Evolutionary conservation across 257 asterid genomes (phyloP), one percentile per base, ranked within the genome.

Genomic region (Fraxinus anomala): DNA sequence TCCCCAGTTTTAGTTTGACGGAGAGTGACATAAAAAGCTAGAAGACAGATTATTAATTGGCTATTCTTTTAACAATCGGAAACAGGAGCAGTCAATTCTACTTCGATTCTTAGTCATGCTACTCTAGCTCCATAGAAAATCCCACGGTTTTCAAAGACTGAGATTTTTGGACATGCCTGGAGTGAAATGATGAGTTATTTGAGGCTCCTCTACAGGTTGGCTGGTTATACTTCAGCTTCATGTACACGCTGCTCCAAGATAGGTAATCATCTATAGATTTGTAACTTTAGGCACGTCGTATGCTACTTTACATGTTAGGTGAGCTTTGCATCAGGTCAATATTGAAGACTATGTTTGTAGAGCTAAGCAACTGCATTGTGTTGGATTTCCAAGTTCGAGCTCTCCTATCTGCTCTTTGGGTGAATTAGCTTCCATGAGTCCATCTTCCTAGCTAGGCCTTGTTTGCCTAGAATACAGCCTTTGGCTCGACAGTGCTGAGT

Each of bases 1-100:
- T 78, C 40, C 90, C 94, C 19, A 98, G 89, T 31, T 74, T 84
- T 77, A 93, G 94, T 83, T 83, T 82, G 75, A 77, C 89, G 21
- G 91, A 30, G 77, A 77, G 85, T 79, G 68, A 68, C 89, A 75
- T 91, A 78, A 84, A 81, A 72, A 72, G 47, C 9, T 17, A 19
- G 63, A 51, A 51, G 63, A 6, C 24, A 51, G 10, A 42, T 42
- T 42, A 42, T 42, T 44, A 13, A 5, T 44, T 12, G 54, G 54
- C 54, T 44, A 44, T 13, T 44, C 19, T 44, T 13, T 12, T 13
- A 3, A 44, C 54, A 44, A 44, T 13, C 1, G 19, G 19, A 44
- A 19, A 13, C 0, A 40, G 1, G 6, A 3, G 68, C 68, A 26
- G 1, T 24, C 68, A 9, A 9, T 23, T 21, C 68, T 61, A 61